A percentile compares a stretch with the other conserved stretches of the same genome.
Conservation (phyloP, 257 asterid genomes). For the Nicotiana undulata region DNA sequence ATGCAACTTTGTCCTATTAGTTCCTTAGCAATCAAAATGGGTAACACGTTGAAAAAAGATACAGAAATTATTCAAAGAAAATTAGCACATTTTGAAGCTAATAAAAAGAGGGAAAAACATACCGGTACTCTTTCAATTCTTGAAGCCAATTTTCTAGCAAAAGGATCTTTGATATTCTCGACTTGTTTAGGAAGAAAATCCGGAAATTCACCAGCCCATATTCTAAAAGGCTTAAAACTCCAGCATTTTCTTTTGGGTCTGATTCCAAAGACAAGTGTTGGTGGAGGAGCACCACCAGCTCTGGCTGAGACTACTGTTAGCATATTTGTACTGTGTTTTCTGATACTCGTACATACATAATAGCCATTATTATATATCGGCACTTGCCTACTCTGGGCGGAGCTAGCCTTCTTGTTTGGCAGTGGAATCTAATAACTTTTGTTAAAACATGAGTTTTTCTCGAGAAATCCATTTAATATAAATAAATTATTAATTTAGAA, state of each 20-base stretch:
- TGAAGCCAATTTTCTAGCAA: slow-evolving; percentile 65
- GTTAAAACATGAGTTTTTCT: no score
- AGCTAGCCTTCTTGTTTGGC: no score
- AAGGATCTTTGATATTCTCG: slow-evolving; percentile 48
- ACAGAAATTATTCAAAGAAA: neutral
- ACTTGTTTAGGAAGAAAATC: slow-evolving; percentile 35
- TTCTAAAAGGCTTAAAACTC: slow-evolving; percentile 18
- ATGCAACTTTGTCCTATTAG: neutral
- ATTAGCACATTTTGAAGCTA: neutral
- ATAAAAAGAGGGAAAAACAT: neutral
- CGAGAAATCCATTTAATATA: no score
- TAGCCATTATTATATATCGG: no score
- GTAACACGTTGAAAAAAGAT: neutral
- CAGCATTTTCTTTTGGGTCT: neutral
- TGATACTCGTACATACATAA: neutral
- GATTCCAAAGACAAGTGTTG: neutral
- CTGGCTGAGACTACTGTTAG: neutral
- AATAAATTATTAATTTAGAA: no score
- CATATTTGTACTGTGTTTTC: neutral
- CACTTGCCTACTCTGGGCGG: no score
- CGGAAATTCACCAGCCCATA: slow-evolving; percentile 35
- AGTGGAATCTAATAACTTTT: no score
- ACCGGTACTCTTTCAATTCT: slow-evolving; percentile 67
- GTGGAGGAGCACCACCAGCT: neutral
- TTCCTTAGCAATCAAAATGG: neutral